Base-by-base conservation (phyloP, 805 yeast species). In the Danielia reshetovae region DNA sequence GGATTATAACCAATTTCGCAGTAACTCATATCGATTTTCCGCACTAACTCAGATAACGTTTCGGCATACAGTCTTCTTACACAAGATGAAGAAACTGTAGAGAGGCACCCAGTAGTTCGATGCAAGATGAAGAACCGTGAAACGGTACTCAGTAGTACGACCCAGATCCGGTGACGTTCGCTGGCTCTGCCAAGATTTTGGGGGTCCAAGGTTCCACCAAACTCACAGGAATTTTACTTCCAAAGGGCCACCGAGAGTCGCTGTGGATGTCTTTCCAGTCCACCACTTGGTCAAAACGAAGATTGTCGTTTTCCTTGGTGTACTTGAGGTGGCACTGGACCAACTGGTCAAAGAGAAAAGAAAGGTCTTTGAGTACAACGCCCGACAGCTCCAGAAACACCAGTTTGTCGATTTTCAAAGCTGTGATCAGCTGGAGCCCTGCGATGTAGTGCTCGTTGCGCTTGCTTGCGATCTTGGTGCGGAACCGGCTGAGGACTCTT, bases 231-330 rank as follows among this genome's bases (percentile, higher is more conserved):
- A 67, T 61, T 28, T 51, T 54, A 7, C 54, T 39, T 0, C 72
- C 72, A 24, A 62, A 31, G 2, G 73, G 73, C 72, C 72, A 67
- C 41, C 62, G 65, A n/a, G 62, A 54, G 38, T 67, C 73, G 14
- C 53, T 45, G 16, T 49, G 45, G 3, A 62, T 52, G 29, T 59
- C 68, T 30, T 51, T 55, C 62, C 65, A 65, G 33, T 54, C 49
- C 3, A 53, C 48, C 11, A 67, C 62, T 15, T 46, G 39, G 27
- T 67, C 71, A 42, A 67, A 67, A 16, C 44, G 53, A 18, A 67
- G 49, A 39, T 58, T 62, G 18, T 49, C 59, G 39, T 72, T 72
- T 36, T 72, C 74, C 36, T 71, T 60, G 19, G 62, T 54, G 32
- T 59, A 70, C 38, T 68, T 70, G 22, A 67, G 50, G 29, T 64